Conservation (phyloP, 129 eudicot genomes). For the Flaveria bidentis region DNA sequence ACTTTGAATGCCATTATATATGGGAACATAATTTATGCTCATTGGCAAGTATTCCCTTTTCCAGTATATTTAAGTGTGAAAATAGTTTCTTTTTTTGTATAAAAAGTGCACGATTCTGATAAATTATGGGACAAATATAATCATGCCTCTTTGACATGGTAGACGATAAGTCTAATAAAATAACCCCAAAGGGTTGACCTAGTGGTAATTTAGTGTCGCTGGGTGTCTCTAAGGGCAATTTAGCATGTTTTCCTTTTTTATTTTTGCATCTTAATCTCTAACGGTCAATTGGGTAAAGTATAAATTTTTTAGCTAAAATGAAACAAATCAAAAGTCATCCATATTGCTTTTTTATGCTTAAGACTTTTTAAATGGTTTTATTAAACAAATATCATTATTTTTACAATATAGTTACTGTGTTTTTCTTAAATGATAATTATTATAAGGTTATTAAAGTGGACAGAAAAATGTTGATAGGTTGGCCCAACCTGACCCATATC, state of each 20-base stretch:
- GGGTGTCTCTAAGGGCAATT: neutral
- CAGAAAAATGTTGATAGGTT: neutral
- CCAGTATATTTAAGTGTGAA: constrained; percentile 3
- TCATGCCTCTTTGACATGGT: neutral
- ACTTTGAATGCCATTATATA: constrained; percentile 72
- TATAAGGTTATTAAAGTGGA: neutral
- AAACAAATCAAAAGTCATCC: neutral
- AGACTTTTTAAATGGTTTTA: neutral
- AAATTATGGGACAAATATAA: constrained; percentile 10
- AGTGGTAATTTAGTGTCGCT: neutral
- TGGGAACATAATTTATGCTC: constrained; percentile 87
- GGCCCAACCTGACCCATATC: neutral
- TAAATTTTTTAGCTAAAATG: neutral
- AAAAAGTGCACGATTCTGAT: neutral
- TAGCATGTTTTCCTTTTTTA: neutral
- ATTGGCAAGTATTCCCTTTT: constrained; percentile 51
- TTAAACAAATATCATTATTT: neutral
- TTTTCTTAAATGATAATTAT: neutral
- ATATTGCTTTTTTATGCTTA: neutral
- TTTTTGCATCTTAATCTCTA: neutral
- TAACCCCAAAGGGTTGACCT: neutral
- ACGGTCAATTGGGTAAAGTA: neutral
- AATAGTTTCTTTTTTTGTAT: constrained; percentile 1
- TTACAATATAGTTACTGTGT: neutral
- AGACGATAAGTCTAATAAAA: neutral